phyloP scores from a whole-genome alignment of 2,329 filamentous ascomycete species.

The Drechslerella coelobrocha region DNA sequence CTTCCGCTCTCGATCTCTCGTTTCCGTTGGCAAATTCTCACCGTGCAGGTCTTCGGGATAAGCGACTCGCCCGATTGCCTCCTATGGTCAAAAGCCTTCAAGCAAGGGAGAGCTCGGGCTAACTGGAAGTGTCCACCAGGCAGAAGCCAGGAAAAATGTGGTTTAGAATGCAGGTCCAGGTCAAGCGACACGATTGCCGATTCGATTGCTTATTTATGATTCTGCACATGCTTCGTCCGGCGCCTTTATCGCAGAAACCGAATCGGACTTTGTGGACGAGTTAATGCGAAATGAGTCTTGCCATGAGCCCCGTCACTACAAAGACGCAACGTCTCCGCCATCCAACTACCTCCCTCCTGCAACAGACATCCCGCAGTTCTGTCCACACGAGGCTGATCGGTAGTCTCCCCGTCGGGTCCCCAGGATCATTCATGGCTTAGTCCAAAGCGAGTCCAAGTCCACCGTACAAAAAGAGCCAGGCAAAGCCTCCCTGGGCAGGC shows the following conservation, averaged over 20 bases:
- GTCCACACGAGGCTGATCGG: constrained; percentile 46
- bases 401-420: constrained; percentile 34
- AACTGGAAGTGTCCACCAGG: background rate
- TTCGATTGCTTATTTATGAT: background rate
- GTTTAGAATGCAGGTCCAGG: background rate
- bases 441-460: constrained; percentile 33
- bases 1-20: no score
- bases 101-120: background rate
- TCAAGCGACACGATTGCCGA: background rate
- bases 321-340: background rate
- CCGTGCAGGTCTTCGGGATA: background rate
- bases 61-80: background rate
- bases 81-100: no score
- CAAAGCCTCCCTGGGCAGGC: constrained; percentile 20
- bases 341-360: constrained; percentile 6
- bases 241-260: no score
- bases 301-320: background rate
- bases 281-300: no score
- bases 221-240: background rate
- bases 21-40: constrained; percentile 1
- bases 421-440: constrained; percentile 26
- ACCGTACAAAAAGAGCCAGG: constrained; percentile 5
- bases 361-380: constrained; percentile 32
- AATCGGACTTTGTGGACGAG: no score
- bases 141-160: background rate